phyloP scores from a whole-genome alignment of 805 yeast species.

The Kluyveromyces siamensis region DNA sequence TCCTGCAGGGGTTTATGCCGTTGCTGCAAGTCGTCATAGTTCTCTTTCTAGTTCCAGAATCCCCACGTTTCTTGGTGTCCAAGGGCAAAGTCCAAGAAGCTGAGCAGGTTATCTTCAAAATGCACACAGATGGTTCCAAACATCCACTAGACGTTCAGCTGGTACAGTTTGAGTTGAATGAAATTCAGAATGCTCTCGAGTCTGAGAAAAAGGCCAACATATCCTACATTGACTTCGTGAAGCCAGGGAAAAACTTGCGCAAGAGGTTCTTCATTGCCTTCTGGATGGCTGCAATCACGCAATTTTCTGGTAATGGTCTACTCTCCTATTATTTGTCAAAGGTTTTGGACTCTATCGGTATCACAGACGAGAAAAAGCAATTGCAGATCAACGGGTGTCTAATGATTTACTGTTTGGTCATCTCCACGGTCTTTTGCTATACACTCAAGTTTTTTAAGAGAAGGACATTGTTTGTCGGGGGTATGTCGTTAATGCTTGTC shows the following conservation, averaged over 20 bases:
- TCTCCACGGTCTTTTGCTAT: conserved; percentile 24
- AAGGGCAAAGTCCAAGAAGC: conserved; percentile 38
- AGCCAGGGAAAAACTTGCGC: conserved; percentile 30
- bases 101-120: conserved; percentile 30
- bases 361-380: conserved; percentile 37
- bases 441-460: conserved; percentile 29
- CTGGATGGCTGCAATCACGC: conserved; percentile 33
- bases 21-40: conserved; percentile 31
- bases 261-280: conserved; percentile 33
- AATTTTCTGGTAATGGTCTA: conserved; percentile 43
- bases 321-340: conserved; percentile 42
- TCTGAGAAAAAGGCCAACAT: conserved; percentile 31
- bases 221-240: conserved; percentile 33
- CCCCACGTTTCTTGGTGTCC: conserved; percentile 38
- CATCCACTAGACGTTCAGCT: conserved; percentile 32
- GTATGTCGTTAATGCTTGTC: conserved; percentile 31
- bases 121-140: conserved; percentile 32
- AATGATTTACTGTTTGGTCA: conserved; percentile 37
- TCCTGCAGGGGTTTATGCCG: conserved; percentile 42
- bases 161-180: conserved; percentile 31
- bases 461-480: conserved; percentile 30
- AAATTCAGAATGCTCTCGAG: conserved; percentile 33
- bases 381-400: conserved; percentile 43
- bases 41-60: conserved; percentile 44
- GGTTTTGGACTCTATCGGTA: conserved; percentile 46